phyloP scores from a whole-genome alignment of 805 yeast species.

The Teunomyces tritomae region DNA sequence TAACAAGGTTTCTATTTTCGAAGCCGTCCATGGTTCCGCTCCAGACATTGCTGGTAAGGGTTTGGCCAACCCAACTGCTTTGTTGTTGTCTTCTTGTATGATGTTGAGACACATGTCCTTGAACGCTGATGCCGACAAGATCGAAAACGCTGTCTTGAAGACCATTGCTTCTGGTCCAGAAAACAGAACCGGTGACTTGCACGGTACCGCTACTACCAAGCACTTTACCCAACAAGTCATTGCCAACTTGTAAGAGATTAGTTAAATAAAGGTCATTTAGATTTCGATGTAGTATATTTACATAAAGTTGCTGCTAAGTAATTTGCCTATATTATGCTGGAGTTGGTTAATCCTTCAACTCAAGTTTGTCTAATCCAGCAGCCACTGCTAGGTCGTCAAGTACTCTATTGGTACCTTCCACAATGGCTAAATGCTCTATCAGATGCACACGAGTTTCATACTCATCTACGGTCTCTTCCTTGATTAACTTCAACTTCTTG shows the following conservation, averaged over 20 bases:
- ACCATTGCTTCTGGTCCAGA: constrained; percentile 95
- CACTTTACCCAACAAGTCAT: constrained; percentile 93
- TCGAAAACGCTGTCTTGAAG: constrained; percentile 80
- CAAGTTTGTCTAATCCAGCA: constrained; percentile 1
- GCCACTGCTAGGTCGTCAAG: constrained; percentile 32
- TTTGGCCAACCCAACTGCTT: constrained; percentile 97
- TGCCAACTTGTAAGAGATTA: constrained; percentile 52
- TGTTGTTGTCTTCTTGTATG: constrained; percentile 94
- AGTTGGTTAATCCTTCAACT: background rate
- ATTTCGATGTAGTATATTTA: background rate
- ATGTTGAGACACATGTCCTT: constrained; percentile 99
- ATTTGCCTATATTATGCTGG: background rate
- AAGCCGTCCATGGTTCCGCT: constrained; percentile 99
- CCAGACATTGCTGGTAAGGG: constrained; percentile 99
- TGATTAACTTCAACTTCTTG: constrained; percentile 66
- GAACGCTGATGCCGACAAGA: constrained; percentile 73
- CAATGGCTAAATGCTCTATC: constrained; percentile 87
- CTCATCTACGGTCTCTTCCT: constrained; percentile 72
- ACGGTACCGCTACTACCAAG: constrained; percentile 84
- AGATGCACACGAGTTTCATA: constrained; percentile 83
- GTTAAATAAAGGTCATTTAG: constrained; percentile 4
- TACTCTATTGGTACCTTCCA: constrained; percentile 79
- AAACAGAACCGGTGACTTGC: constrained; percentile 94
- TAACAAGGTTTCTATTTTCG: constrained; percentile 94
- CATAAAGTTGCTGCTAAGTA: background rate